phyloP scores from a whole-genome alignment of 306 rosid species.

The Pterocarpus macrocarpus region DNA sequence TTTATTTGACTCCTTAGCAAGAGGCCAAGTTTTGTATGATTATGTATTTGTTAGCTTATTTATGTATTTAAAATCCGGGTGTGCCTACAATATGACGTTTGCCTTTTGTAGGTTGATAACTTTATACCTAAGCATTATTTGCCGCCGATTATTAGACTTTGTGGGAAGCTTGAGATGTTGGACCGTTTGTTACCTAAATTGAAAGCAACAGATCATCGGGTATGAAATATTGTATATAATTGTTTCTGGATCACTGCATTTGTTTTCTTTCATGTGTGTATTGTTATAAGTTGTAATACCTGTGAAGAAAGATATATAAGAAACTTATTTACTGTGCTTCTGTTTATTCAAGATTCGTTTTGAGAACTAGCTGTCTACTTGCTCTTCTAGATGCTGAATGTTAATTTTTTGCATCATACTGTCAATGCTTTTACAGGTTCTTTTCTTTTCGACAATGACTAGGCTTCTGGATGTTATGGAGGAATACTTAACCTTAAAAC shows the following conservation, averaged over 20 bases:
- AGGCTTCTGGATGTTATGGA: conserved; percentile 99
- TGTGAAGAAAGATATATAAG: conserved; percentile 24
- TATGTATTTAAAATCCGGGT: neutral
- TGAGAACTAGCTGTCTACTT: neutral
- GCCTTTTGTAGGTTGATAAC: conserved; percentile 75
- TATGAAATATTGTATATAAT: conserved; percentile 52
- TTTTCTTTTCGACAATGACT: conserved; percentile 99
- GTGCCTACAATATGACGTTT: conserved; percentile 35
- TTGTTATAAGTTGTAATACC: conserved; percentile 26
- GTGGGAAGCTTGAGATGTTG: conserved; percentile 99
- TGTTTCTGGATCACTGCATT: neutral
- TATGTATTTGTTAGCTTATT: conserved; percentile 7
- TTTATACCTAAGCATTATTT: conserved; percentile 93
- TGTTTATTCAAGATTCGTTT: conserved; percentile 14
- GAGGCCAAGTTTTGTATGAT: conserved; percentile 34
- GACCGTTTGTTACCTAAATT: conserved; percentile 94
- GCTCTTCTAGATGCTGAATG: conserved; percentile 27
- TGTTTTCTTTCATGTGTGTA: conserved; percentile 17
- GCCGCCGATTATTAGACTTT: conserved; percentile 87
- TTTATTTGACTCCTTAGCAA: conserved; percentile 34
- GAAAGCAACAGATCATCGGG: conserved; percentile 99
- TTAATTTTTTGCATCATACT: conserved; percentile 22
- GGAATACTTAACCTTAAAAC: conserved; percentile 87
- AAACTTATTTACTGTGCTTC: neutral
- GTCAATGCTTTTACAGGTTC: conserved; percentile 70